Evolutionary conservation across 2,329 filamentous ascomycete species (phyloP).

Genomic region (Fusarium agapanthi): DNA sequence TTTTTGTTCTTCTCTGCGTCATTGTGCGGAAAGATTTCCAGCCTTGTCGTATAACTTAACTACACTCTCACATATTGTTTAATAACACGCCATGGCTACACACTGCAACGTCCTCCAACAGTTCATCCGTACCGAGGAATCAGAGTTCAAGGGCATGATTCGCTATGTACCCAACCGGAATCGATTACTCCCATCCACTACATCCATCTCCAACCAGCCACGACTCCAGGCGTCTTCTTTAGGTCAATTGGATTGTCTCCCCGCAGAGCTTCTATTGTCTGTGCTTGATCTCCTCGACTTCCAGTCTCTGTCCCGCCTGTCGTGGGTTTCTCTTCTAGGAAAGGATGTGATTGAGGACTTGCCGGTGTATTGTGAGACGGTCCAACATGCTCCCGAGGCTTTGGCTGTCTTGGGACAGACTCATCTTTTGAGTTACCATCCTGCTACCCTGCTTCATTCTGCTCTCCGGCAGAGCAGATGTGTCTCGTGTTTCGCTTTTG

Average conservation of each 20-base stretch:
- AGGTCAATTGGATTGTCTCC: slow-evolving; percentile 41
- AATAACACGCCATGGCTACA: slow-evolving; percentile 8
- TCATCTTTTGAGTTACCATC: slow-evolving; percentile 33
- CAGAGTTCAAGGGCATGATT: slow-evolving; percentile 35
- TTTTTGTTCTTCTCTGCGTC: slow-evolving; percentile 7
- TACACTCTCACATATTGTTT: background rate
- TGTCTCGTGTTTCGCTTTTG: slow-evolving; percentile 43
- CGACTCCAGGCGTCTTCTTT: slow-evolving; percentile 29
- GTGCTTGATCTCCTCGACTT: slow-evolving; percentile 42
- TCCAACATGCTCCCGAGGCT: slow-evolving; percentile 51
- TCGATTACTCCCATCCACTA: slow-evolving; percentile 14
- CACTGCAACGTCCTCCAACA: slow-evolving; percentile 12
- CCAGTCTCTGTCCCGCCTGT: slow-evolving; percentile 43
- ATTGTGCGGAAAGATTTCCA: background rate
- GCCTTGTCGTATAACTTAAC: background rate
- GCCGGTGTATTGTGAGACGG: slow-evolving; percentile 52
- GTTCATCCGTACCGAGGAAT: slow-evolving; percentile 24
- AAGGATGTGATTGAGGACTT: slow-evolving; percentile 42
- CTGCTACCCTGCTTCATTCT: slow-evolving; percentile 32
- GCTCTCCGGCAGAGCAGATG: slow-evolving; percentile 39
- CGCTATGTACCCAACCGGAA: slow-evolving; percentile 10
- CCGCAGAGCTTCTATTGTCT: slow-evolving; percentile 38
- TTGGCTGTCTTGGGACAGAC: slow-evolving; percentile 40
- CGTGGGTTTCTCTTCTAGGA: slow-evolving; percentile 36
- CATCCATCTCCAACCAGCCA: slow-evolving; percentile 6